phyloP scores from a whole-genome alignment of 1,284 basidiomycete species.

The Tylopilus sp. region DNA sequence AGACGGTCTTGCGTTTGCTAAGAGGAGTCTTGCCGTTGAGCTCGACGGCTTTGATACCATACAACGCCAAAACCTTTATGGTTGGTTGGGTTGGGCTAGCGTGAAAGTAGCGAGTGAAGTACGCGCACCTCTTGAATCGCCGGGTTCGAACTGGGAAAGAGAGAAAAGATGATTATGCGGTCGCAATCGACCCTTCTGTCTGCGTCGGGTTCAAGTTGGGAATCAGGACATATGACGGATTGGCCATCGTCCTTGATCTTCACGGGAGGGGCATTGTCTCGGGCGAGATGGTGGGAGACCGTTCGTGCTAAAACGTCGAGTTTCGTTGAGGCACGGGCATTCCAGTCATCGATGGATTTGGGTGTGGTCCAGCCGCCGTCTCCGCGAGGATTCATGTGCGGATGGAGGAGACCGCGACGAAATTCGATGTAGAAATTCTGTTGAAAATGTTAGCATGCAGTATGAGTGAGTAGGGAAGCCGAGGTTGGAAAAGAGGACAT shows the following conservation, averaged over 20 bases:
- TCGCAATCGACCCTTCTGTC: background rate
- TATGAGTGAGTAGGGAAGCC: too few relatives aligned
- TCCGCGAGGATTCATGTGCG: background rate
- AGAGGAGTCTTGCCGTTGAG: slow-evolving; percentile 3
- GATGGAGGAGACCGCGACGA: slow-evolving; percentile 1
- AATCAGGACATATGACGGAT: too few relatives aligned
- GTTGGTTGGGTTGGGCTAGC: too few relatives aligned
- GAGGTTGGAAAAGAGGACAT: too few relatives aligned
- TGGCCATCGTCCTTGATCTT: background rate
- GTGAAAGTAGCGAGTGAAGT: too few relatives aligned
- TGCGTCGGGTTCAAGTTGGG: background rate
- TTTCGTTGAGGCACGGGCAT: background rate
- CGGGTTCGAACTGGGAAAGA: background rate
- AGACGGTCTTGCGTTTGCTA: background rate
- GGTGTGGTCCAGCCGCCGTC: background rate
- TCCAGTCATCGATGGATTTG: background rate
- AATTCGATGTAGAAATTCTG: slow-evolving; percentile 19
- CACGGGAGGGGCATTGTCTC: background rate
- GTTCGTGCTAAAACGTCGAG: background rate
- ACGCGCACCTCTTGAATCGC: background rate
- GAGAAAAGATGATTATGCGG: background rate
- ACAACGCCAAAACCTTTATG: slow-evolving; percentile 7
- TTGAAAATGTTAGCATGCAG: too few relatives aligned
- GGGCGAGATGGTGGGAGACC: background rate
- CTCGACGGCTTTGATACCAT: slow-evolving; percentile 7